phyloP scores from a whole-genome alignment of 2,329 filamentous ascomycete genomes.

The Sclerotinia minor region DNA sequence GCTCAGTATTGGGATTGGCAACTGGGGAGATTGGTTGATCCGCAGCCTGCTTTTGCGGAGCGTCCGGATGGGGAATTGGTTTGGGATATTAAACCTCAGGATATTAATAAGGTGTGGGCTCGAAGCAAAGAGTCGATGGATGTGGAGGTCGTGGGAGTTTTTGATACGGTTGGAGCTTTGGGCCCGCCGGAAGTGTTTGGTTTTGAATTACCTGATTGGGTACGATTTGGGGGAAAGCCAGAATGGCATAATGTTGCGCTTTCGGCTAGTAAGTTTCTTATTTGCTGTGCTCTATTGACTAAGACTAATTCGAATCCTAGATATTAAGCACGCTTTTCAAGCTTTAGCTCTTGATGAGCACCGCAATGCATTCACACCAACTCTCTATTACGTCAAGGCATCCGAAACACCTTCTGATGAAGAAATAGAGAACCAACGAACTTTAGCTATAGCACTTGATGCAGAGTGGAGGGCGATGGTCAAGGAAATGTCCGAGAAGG shows the following conservation, averaged over 20 bases:
- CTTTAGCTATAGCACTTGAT: not conserved
- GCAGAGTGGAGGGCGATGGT: not conserved
- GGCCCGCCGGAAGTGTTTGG: constrained; percentile 13
- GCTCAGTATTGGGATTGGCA: not conserved
- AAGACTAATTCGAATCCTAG: constrained; percentile 23
- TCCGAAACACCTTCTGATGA: not conserved
- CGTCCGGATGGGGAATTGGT: not conserved
- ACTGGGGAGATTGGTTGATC: not conserved
- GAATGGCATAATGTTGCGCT: constrained; percentile 16
- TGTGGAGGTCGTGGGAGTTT: constrained; percentile 29
- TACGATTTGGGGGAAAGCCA: not conserved
- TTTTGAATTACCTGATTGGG: constrained; percentile 1
- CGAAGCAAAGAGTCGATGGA: constrained; percentile 7
- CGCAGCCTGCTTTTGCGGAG: not conserved
- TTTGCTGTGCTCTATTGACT: not conserved
- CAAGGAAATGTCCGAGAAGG: too few species aligned
- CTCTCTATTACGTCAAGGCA: constrained; percentile 40
- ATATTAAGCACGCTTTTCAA: constrained; percentile 50
- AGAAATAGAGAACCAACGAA: not conserved
- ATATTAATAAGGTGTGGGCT: not conserved
- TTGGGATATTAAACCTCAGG: constrained; percentile 1
- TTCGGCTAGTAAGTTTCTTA: not conserved
- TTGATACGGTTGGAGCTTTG: constrained; percentile 28
- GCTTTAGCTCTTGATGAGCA: constrained; percentile 51
- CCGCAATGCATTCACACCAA: constrained; percentile 44